Conservation (phyloP, 1,284 basidiomycete species). For the Papiliotrema flavescens region DNA sequence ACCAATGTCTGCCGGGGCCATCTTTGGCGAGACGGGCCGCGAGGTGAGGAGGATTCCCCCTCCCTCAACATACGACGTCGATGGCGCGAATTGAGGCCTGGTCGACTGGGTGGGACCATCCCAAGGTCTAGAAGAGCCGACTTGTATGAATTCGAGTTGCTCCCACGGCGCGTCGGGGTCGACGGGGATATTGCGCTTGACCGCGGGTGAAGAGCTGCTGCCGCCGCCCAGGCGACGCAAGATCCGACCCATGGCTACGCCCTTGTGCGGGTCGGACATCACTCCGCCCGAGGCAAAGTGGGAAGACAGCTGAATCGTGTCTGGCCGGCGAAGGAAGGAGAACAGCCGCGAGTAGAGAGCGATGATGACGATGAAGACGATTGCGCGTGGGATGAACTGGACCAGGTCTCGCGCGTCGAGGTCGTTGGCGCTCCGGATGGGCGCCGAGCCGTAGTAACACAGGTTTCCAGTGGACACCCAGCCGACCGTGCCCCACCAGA, state of each 20-base stretch:
- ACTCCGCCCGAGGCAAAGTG: slow-evolving; percentile 17
- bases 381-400: slow-evolving; percentile 42
- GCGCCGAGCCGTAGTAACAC: slow-evolving; percentile 35
- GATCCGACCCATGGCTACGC: background rate
- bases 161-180: slow-evolving; percentile 37
- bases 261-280: background rate
- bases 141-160: slow-evolving; percentile 31
- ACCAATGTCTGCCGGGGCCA: background rate
- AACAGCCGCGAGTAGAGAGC: slow-evolving; percentile 38
- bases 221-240: background rate
- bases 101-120: background rate
- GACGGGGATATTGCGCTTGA: slow-evolving; percentile 2
- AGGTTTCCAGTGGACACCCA: slow-evolving; percentile 27
- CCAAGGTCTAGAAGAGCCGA: slow-evolving; percentile 11
- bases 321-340: slow-evolving; percentile 41
- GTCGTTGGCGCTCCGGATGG: background rate
- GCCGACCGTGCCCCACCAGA: slow-evolving; percentile 34
- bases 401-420: slow-evolving; percentile 35
- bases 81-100: background rate
- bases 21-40: background rate
- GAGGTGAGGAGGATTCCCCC: background rate
- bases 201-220: background rate
- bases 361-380: slow-evolving; percentile 39
- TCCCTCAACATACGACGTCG: no score
- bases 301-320: slow-evolving; percentile 40